Evolutionary conservation across 2,329 filamentous ascomycete genomes (phyloP).

Genomic region (Penicillium concentricum): DNA sequence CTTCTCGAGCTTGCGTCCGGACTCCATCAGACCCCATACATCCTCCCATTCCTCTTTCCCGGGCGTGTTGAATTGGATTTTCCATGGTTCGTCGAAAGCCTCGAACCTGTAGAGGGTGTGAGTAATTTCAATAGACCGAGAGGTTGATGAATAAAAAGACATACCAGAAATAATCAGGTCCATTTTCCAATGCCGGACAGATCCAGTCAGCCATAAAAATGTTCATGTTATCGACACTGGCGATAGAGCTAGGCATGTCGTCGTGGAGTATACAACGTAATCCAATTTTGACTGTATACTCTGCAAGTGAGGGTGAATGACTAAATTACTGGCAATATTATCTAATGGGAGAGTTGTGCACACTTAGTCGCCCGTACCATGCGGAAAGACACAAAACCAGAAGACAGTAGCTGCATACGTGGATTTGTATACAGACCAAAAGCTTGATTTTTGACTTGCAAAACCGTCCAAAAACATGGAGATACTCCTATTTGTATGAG

Average conservation of each 20-base stretch:
- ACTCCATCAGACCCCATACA: slow-evolving; percentile 90
- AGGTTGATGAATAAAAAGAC: slow-evolving; percentile 19
- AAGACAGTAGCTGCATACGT: too few species aligned
- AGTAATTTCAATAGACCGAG: slow-evolving; percentile 1
- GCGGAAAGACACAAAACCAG: too few species aligned
- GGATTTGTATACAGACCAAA: too few species aligned
- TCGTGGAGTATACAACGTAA: too few species aligned
- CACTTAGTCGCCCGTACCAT: too few species aligned
- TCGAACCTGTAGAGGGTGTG: slow-evolving; percentile 62
- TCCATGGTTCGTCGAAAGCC: slow-evolving; percentile 97
- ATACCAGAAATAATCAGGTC: slow-evolving; percentile 90
- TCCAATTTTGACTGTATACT: too few species aligned
- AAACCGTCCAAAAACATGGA: too few species aligned
- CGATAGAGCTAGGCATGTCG: slow-evolving; percentile 64
- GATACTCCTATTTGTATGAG: too few species aligned
- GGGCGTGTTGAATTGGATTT: slow-evolving; percentile 67
- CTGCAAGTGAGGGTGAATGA: too few species aligned
- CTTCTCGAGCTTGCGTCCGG: slow-evolving; percentile 76
- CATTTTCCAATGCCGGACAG: slow-evolving; percentile 74
- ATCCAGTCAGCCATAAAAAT: slow-evolving; percentile 84
- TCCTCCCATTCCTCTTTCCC: slow-evolving; percentile 77
- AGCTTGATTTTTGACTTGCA: too few species aligned
- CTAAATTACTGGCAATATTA: too few species aligned
- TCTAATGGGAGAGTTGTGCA: too few species aligned
- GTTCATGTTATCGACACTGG: slow-evolving; percentile 78